Evolutionary conservation across 2,329 filamentous ascomycete genomes (phyloP), one percentile per base, ranked within the genome.

Genomic region (Ascochyta rabiei): DNA sequence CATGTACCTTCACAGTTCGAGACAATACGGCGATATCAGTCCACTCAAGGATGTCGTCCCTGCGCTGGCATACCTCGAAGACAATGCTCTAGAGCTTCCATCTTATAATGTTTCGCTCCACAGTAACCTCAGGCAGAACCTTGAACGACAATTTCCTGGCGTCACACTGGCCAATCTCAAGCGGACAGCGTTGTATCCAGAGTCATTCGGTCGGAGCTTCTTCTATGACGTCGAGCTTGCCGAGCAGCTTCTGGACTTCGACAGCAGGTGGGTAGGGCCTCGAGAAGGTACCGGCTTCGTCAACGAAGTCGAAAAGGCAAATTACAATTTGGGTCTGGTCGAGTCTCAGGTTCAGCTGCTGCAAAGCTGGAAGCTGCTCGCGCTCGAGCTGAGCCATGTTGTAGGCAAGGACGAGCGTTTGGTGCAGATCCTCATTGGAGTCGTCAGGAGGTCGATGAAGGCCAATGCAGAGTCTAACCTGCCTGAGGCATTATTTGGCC

Each of bases 81-180:
- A 90, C 30, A 87, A 91, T 66, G 93, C 89, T 2, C 87, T 93
- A 6, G 81, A 85, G 42, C 86, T 93, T n/a, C 85, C 88, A 16
- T 86, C 86, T 12, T 98, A 97, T 76, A 98, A 97, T 71, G 82
- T 84, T 40, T 96, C 93, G 2, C 79, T 98, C 40, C 95, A 99
- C 70, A 82, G 83, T 30, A 96, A 96, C 66, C 85, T 99, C 63
- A 86, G 89, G 55, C 88, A 86, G 68, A 98, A 99, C 72, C 89
- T 99, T 67, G 84, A 88, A 60, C 83, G 83, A 60, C 89, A 89
- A 61, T 98, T 95, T 69, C 79, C 84, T 2, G 87, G 87, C 4
- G 89, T 89, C 64, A 84, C 84, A 21, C 79, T 96, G n/a, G 80
- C 85, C 15, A 87, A 89, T 67, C 89, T 99, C 72, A 95, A 93